Evolutionary conservation across 2,329 filamentous ascomycete species (phyloP), one percentile per base, ranked within the genome.

Genomic region (Fusarium clavum): DNA sequence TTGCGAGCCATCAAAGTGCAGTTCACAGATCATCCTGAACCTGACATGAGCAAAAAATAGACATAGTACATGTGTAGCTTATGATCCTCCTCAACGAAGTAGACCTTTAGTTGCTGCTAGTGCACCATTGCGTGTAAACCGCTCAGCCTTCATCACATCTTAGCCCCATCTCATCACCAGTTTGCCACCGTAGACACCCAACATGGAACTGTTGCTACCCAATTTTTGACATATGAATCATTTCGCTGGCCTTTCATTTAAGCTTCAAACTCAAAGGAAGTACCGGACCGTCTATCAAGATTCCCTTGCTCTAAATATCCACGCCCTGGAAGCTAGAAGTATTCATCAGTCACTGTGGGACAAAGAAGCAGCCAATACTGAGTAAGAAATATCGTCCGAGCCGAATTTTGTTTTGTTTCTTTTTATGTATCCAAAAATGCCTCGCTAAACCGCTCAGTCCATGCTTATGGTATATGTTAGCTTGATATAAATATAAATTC

Each of bases 141-240:
- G 24, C 30, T 44, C 34, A 47, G 43, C 38, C 44, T 51, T 58
- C 49, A 43, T 29, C 49, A 45, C 27, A 51, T 63, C 38, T 49
- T 55, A 51, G 48, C 47, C 32, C 48, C 45, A 27, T 43, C 27
- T 51, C 67, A 41, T 54, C 54, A 60, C 16, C 67, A 58, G 34
- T 71, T 69, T 54, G 64, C 68, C 68, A 71, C 68, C 46, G 40
- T 54, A 54, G 63, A 34, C 52, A 47, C 67, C 63, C 34, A 47
- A 64, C 40, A 54, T 43, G 30, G 30, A 58, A 51, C 40, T 24
- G 25, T 51, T 63, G 49, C 58, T 45, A 51, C 47, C 47, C 41
- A 41, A 71, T 16, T 46, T 44, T 53, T 53, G 62, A 60, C 49
- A 51, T 60, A 49, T 56, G 45, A 29, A 48, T 41, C 11, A 29